These are phyloP conservation scores for Hypoxylon lienhwacheense DNA, from an alignment of 495 filamentous ascomycete species.

Conservation along the genomic window DNA sequence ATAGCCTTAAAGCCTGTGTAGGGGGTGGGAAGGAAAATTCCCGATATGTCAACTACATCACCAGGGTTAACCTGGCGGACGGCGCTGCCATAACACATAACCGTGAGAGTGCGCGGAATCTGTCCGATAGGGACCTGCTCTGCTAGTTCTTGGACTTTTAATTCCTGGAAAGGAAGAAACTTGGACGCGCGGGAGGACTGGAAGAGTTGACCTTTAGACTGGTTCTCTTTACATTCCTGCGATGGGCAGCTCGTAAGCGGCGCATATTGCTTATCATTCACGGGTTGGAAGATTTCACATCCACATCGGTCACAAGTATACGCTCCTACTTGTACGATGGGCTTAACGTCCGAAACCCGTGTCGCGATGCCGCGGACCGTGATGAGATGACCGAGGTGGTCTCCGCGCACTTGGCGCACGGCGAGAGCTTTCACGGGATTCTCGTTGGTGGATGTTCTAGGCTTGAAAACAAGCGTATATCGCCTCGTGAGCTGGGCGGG, in stretches of 20 bases:
- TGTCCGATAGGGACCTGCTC: slow-evolving; percentile 98
- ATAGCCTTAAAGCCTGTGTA: slow-evolving; percentile 98
- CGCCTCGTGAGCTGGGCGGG: slow-evolving; percentile 89
- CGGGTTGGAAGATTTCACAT: slow-evolving; percentile 95
- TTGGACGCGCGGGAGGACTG: slow-evolving; percentile 93
- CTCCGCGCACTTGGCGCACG: slow-evolving; percentile 87
- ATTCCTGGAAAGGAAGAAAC: slow-evolving; percentile 95
- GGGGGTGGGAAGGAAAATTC: slow-evolving; percentile 94
- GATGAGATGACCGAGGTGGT: slow-evolving; percentile 90
- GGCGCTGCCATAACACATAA: slow-evolving; percentile 85
- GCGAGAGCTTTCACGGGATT: slow-evolving; percentile 83
- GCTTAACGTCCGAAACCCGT: slow-evolving; percentile 95
- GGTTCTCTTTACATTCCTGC: slow-evolving; percentile 83
- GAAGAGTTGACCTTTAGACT: slow-evolving; percentile 89
- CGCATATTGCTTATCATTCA: slow-evolving; percentile 85
- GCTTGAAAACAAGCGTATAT: slow-evolving; percentile 95
- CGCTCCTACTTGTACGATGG: slow-evolving; percentile 92
- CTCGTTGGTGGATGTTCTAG: slow-evolving; percentile 69
- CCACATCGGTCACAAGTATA: slow-evolving; percentile 97
- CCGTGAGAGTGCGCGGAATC: slow-evolving; percentile 85
- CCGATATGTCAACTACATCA: slow-evolving; percentile 88
- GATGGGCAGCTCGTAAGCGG: slow-evolving; percentile 86
- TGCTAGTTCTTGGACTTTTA: slow-evolving; percentile 98
- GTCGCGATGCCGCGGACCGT: slow-evolving; percentile 94
- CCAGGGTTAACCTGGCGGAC: slow-evolving; percentile 88